Percentiles rank a stretch among this genome's conserved stretches.
phyloP scores from a whole-genome alignment of 2,329 filamentous ascomycete species.

The Scytalidium sp. region DNA sequence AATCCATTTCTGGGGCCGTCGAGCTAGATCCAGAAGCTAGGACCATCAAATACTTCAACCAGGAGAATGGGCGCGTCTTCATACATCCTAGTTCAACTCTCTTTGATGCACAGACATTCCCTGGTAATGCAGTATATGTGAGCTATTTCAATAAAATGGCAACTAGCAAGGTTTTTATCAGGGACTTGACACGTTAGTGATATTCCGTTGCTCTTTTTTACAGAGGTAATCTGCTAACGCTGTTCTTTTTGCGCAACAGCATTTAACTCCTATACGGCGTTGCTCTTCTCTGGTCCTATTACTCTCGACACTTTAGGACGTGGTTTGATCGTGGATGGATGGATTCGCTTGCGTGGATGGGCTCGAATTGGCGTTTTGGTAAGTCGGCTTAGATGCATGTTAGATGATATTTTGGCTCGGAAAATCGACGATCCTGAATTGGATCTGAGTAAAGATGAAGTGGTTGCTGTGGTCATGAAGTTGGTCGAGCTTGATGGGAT shows the following conservation, averaged over 20 bases:
- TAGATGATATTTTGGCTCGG: conserved; percentile 78
- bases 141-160: conserved; percentile 91
- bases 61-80: conserved; percentile 84
- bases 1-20: conserved; percentile 82
- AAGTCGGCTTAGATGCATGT: conserved; percentile 75
- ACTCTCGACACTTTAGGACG: conserved; percentile 83
- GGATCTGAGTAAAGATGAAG: conserved; percentile 56
- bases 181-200: conserved; percentile 80
- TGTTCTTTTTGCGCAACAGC: conserved; percentile 44
- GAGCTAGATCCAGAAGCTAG: conserved; percentile 90
- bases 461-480: conserved; percentile 74
- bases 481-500: conserved; percentile 88
- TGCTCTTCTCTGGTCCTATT: conserved; percentile 85
- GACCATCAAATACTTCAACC: conserved; percentile 89
- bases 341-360: conserved; percentile 86
- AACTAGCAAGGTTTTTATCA: conserved; percentile 87
- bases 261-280: conserved; percentile 83
- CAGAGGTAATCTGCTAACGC: neutral
- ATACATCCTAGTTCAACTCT: conserved; percentile 86
- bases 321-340: conserved; percentile 87
- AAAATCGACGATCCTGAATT: conserved; percentile 74
- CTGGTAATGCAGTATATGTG: conserved; percentile 72
- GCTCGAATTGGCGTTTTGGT: conserved; percentile 90
- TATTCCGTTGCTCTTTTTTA: neutral
- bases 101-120: conserved; percentile 78